These are phyloP conservation scores for Cryptosporidium meleagridis DNA, from an alignment of 169 alveolate species.

Conservation along the genomic window DNA sequence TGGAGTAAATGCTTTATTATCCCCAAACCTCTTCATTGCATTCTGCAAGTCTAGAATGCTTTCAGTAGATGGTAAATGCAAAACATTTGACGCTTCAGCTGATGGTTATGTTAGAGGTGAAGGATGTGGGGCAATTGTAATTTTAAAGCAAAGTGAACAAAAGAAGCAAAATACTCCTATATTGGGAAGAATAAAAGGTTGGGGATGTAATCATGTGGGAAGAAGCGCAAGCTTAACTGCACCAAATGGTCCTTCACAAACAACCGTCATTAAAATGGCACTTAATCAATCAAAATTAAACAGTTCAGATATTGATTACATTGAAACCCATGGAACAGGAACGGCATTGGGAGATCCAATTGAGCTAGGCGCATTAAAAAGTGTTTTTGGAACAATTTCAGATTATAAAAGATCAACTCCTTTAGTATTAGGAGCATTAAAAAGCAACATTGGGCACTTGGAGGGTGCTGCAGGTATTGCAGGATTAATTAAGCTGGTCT, in stretches of 20 bases:
- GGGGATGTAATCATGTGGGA: conserved; percentile 79
- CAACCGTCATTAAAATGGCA: conserved; percentile 80
- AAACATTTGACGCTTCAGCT: conserved; percentile 84
- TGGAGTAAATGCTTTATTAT: conserved; percentile 83
- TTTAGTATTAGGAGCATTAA: conserved; percentile 84
- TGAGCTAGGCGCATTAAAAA: conserved; percentile 80
- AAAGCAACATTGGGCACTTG: conserved; percentile 85
- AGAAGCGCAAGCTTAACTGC: conserved; percentile 83
- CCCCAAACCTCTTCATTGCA: conserved; percentile 85
- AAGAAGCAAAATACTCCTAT: conserved; percentile 65
- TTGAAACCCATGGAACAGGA: conserved; percentile 86
- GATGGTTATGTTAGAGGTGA: conserved; percentile 85
- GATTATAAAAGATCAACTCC: conserved; percentile 76
- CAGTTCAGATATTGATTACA: conserved; percentile 75
- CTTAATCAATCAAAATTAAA: conserved; percentile 75
- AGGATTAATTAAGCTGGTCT: conserved; percentile 79
- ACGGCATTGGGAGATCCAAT: conserved; percentile 83
- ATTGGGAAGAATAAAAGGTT: conserved; percentile 79
- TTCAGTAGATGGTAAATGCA: conserved; percentile 83
- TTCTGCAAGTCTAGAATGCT: conserved; percentile 85
- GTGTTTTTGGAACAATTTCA: conserved; percentile 77
- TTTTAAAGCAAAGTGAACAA: conserved; percentile 77
- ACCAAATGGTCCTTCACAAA: conserved; percentile 84
- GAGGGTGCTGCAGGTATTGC: conserved; percentile 87
- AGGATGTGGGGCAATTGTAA: conserved; percentile 80